Evolutionary conservation across 2,329 filamentous ascomycete species (phyloP).

Genomic region (Aureobasidium sp.): DNA sequence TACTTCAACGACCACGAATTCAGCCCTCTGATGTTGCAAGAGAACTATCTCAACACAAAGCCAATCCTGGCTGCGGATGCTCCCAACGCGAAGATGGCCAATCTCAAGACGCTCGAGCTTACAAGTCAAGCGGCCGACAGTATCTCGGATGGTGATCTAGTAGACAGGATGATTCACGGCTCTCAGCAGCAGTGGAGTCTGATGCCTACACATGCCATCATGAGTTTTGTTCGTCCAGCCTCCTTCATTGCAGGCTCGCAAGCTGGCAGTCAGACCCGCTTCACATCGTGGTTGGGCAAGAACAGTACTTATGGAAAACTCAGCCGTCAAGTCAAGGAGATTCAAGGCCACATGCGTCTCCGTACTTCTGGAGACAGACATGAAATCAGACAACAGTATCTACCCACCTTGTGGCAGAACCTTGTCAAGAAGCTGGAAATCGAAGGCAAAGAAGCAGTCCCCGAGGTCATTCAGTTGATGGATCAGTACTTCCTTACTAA

Average conservation of each 20-base stretch:
- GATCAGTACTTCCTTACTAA: slow-evolving; percentile 92
- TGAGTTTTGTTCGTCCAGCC: slow-evolving; percentile 87
- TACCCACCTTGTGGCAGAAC: slow-evolving; percentile 79
- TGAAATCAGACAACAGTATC: slow-evolving; percentile 88
- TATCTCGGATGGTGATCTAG: slow-evolving; percentile 93
- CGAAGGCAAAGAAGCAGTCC: slow-evolving; percentile 75
- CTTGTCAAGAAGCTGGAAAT: slow-evolving; percentile 65
- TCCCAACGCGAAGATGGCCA: slow-evolving; percentile 51
- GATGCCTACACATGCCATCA: slow-evolving; percentile 93
- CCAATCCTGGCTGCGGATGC: slow-evolving; percentile 58
- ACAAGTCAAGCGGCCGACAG: slow-evolving; percentile 84
- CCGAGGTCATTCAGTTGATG: slow-evolving; percentile 87
- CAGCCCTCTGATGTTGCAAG: slow-evolving; percentile 94
- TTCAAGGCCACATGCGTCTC: slow-evolving; percentile 94
- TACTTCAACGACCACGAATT: slow-evolving; percentile 99
- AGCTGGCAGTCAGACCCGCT: slow-evolving; percentile 56
- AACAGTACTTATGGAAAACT: slow-evolving; percentile 78
- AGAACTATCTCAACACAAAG: slow-evolving; percentile 86
- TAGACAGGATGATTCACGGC: slow-evolving; percentile 97
- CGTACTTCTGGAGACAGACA: slow-evolving; percentile 83
- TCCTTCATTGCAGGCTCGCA: slow-evolving; percentile 80
- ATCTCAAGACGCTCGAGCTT: slow-evolving; percentile 77
- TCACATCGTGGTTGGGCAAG: slow-evolving; percentile 90
- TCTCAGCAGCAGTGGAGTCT: slow-evolving; percentile 97
- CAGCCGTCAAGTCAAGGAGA: slow-evolving; percentile 77